These are phyloP conservation scores for Lophium mytilinum DNA, from an alignment of 495 filamentous ascomycete species.

Conservation along the genomic window DNA sequence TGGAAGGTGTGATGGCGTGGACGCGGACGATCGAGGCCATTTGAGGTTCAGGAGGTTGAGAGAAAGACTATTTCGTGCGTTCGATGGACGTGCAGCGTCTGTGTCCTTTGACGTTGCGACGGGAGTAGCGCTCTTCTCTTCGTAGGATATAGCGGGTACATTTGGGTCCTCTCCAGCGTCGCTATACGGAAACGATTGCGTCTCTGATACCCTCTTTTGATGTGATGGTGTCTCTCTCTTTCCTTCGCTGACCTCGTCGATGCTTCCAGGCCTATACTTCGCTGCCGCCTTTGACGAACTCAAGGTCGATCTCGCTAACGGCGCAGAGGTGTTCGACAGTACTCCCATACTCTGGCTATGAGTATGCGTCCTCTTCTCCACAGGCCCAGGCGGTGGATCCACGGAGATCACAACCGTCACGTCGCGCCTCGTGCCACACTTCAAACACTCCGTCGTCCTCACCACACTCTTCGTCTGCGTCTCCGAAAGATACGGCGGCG, in stretches of 20 bases:
- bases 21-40: not conserved
- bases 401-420: slow-evolving; percentile 20
- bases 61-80: not conserved
- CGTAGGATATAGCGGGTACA: too few relatives aligned
- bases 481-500: slow-evolving; percentile 8
- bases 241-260: not conserved
- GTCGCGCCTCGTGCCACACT: slow-evolving; percentile 21
- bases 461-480: slow-evolving; percentile 14
- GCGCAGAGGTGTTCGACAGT: slow-evolving; percentile 1
- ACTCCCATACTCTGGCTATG: not conserved
- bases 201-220: too few relatives aligned
- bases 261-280: slow-evolving; percentile 16
- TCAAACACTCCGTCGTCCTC: slow-evolving; percentile 17
- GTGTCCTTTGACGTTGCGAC: not conserved
- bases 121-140: too few relatives aligned
- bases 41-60: not conserved
- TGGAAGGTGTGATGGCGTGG: not conserved
- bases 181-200: too few relatives aligned
- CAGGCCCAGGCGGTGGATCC: slow-evolving; percentile 13
- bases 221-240: too few relatives aligned
- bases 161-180: too few relatives aligned
- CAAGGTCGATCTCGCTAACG: not conserved
- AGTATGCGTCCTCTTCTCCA: not conserved
- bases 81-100: not conserved
- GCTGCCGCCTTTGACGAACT: slow-evolving; percentile 11